phyloP scores from a whole-genome alignment of 2,329 filamentous ascomycete species.

The Hymenoscyphus linearis region DNA sequence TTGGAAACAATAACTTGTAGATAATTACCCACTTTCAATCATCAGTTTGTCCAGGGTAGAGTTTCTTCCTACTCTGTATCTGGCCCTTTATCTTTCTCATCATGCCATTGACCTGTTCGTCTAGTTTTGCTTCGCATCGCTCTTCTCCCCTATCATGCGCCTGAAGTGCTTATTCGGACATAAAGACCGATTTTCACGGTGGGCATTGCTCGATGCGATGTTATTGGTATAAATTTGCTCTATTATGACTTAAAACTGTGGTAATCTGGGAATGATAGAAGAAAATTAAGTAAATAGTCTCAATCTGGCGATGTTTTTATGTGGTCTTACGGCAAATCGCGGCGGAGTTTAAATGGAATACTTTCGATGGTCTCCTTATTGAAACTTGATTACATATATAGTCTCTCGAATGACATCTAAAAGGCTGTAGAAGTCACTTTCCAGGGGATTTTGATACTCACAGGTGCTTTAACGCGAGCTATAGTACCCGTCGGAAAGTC shows the following conservation, averaged over 20 bases:
- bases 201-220: conserved; percentile 14
- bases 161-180: conserved; percentile 14
- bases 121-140: neutral
- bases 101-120: neutral
- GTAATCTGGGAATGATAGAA: too few species aligned
- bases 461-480: too few species aligned
- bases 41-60: conserved; percentile 11
- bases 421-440: too few species aligned
- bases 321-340: conserved; percentile 13
- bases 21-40: conserved; percentile 20
- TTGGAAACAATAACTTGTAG: conserved; percentile 18
- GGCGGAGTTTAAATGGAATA: conserved; percentile 14
- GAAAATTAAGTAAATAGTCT: conserved; percentile 5
- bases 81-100: neutral
- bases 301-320: conserved; percentile 12
- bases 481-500: too few species aligned
- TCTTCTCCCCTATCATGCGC: conserved; percentile 15
- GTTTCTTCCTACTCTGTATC: conserved; percentile 18
- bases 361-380: conserved; percentile 14
- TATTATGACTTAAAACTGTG: neutral
- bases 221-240: conserved; percentile 14
- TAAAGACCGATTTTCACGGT: conserved; percentile 15
- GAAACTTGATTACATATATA: conserved; percentile 21
- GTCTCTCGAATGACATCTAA: neutral
- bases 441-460: too few species aligned